Base-by-base conservation (phyloP, 805 yeast species). In the Candida insectalens region DNA sequence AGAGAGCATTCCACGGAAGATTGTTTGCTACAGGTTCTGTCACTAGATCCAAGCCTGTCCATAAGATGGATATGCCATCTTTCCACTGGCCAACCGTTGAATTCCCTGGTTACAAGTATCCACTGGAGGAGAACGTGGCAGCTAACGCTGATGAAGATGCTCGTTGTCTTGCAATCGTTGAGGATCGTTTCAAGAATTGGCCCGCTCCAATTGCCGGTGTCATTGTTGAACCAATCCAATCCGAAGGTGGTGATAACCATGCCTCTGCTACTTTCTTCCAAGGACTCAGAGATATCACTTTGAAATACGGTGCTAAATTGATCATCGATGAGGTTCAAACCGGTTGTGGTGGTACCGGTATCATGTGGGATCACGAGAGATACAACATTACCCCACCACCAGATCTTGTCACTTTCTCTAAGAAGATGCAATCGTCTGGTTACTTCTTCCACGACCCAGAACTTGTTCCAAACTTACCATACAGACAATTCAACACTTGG, bases 21-120 rank as follows among this genome's bases (percentile, higher is more conserved):
- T 63, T 87, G 43, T 85, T 88, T 63, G 97, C 95, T 17, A 73
- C 94, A 36, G 87, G 83, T 29, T 82, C 95, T 5, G 75, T 84
- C 44, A 88, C 97, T 26, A 76, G 95, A 57, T 85, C 96, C 37
- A 89, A 85, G 67, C 95, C 96, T 45, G 73, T 89, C 48, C 97
- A 88, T 69, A 88, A 89, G 65, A 65, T 88, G 59, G 88, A 80
- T 59, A 67, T 89, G 62, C 97, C 97, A 40, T 77, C 95, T 5
- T 88, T 88, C 67, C 74, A 83, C 53, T 88, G 96, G 96, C 97
- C 97, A 53, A 87, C 83, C 58, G 96, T 96, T 36, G 85, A 84
- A 59, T 92, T 83, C 65, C 77, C 95, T 20, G 69, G 70, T 42
- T 65, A 66, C 53, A 75, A 74, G 46, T 83, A 80, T 58, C 77